Evolutionary conservation across 306 rosid genomes (phyloP), one percentile per base, ranked within the genome.

Genomic region (Acacia melanoxylon): DNA sequence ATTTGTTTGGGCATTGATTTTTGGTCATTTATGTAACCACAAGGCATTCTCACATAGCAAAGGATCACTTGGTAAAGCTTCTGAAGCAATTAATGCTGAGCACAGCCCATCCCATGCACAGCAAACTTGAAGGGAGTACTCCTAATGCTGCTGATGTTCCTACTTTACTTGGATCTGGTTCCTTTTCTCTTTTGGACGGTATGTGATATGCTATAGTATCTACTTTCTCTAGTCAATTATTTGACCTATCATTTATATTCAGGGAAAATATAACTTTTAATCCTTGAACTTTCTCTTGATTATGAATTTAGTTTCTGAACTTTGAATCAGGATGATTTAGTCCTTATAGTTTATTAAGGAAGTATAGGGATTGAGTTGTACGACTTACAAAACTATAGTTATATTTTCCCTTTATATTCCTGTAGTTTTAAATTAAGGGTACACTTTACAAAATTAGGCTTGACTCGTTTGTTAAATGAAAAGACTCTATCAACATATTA

Each of bases 121-220:
- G 89, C 52, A 86, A 86, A 83, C 80, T 56, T 81, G 92, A 86
- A 83, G 86, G 88, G 82, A 84, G 73, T 72, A 63, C 87, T 80
- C 97, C 93, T 41, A 92, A 87, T 86, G 98, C 97, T 85, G 91
- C 94, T 49, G 95, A 94, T 81, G 97, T 92, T 84, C 98, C 97
- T 79, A 94, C 98, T 20, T 82, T 94, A 78, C 92, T 94, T 87
- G 98, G 98, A 92, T 76, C 90, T 13, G 97, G 91, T 51, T 88
- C 97, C 69, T 94, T 92, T 86, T 94, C 98, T 3, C 95, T 94
- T 92, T 87, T 94, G 72, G 85, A 91, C 67, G 48, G 98, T 94
- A 94, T 15, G 97, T 89, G 85, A 83, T 80, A 75, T 81, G 72
- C 68, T 78, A 77, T 68, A 68, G 62, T 82, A 72, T 86, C 61